Percentiles rank a stretch among this genome's conserved stretches.
Evolutionary conservation across 108 stramenopile species (phyloP).

Genomic region (Pseudonitzschia multiseries): DNA sequence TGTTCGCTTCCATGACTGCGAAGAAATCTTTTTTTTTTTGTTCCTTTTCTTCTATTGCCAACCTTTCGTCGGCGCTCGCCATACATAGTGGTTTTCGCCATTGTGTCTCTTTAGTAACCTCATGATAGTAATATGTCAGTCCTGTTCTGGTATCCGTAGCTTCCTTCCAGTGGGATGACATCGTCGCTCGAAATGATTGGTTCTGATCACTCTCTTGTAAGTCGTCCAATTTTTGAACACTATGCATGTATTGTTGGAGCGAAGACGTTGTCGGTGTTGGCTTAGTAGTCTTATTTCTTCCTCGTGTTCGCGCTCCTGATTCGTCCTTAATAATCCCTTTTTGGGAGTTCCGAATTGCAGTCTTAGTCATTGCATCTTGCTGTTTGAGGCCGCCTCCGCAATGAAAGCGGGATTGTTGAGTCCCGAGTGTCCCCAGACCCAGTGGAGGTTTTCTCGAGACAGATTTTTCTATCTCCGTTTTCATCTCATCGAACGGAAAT

Average conservation of each 20-base stretch:
- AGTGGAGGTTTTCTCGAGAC: background rate
- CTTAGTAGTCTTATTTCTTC: background rate
- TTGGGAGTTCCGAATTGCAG: no score
- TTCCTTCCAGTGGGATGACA: constrained; percentile 53
- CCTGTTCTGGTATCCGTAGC: constrained; percentile 75
- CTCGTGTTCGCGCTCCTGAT: background rate
- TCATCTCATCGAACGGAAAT: constrained; percentile 1
- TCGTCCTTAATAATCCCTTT: background rate
- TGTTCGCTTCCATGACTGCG: constrained; percentile 87
- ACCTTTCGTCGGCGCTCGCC: constrained; percentile 57
- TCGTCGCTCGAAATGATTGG: background rate
- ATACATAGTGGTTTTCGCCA: constrained; percentile 91
- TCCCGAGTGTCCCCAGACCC: background rate
- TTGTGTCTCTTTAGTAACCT: constrained; percentile 86
- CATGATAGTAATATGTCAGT: constrained; percentile 92
- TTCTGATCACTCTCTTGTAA: background rate
- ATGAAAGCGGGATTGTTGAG: background rate
- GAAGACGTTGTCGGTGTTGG: background rate
- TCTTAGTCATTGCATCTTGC: no score
- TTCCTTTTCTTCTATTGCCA: constrained; percentile 68
- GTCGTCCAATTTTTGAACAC: background rate
- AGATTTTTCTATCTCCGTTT: background rate
- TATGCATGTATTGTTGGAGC: background rate
- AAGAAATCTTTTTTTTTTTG: constrained; percentile 78
- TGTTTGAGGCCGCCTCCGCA: background rate